Evolutionary conservation across 768 basidiomycete species (phyloP), one percentile per base, ranked within the genome.

Genomic region (Udeniomyces megalosporus): DNA sequence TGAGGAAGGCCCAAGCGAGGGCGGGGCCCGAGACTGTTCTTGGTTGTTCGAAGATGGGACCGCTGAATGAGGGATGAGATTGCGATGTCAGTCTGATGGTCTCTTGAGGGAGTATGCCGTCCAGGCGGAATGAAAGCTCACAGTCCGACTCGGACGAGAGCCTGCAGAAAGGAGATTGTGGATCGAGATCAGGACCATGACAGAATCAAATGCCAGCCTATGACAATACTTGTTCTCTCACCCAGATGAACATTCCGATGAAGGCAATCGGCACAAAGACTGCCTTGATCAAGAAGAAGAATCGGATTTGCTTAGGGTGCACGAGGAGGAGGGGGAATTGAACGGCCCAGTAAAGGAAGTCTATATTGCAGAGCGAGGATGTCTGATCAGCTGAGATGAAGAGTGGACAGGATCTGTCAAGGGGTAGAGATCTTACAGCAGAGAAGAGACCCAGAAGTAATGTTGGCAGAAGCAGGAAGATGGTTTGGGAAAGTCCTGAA

Each of bases 111-210:
- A n/a, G n/a, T n/a, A n/a, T n/a, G n/a, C n/a, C n/a, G n/a, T n/a
- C n/a, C n/a, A n/a, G n/a, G n/a, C n/a, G n/a, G n/a, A n/a, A n/a
- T n/a, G n/a, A n/a, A n/a, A n/a, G n/a, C n/a, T n/a, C n/a, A n/a
- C n/a, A n/a, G n/a, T 75, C 12, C 72, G 10, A 81, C 76, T 0
- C 80, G 83, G 67, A 80, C 81, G 65, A 83, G 79, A 79, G 2
- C 86, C 86, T 87, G 88, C 26, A 86, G 83, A 62, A 89, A 74
- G 68, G n/a, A 88, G 85, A 14, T 82, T 77, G 46, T 87, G 68
- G 76, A 81, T 83, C 3, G 82, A 79, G 24, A 77, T 73, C 11
- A 84, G 82, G 8, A 84, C 84, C 38, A 83, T 69, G 49, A 83
- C 73, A 2, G 76, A 73, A 71, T 88, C 89, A 42, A 42, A 17